phyloP scores from a whole-genome alignment of 441 rosid species.

The Gossypium lobatum region DNA sequence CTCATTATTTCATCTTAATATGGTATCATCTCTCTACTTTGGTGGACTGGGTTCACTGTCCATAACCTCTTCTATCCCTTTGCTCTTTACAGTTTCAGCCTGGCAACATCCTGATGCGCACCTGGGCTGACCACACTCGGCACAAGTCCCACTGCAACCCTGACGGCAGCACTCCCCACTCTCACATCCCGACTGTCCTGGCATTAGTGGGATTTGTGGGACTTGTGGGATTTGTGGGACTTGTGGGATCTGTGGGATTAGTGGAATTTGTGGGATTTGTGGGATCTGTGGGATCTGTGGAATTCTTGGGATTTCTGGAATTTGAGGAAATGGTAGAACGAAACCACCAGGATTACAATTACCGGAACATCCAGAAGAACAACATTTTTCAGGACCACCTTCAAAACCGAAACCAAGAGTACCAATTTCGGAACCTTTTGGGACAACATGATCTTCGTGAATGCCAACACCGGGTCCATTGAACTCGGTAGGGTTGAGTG shows the following conservation, averaged over 20 bases:
- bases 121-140: not conserved
- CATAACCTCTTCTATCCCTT: not conserved
- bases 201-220: not conserved
- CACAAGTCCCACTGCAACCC: not conserved
- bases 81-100: not conserved
- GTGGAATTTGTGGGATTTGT: not conserved
- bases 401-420: not conserved
- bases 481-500: not conserved
- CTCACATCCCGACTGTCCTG: not conserved
- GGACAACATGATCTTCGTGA: not conserved
- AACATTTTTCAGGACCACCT: not conserved
- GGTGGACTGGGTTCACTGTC: not conserved
- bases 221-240: not conserved
- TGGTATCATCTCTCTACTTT: not conserved
- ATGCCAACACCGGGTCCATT: not conserved
- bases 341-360: not conserved
- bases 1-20: too few relatives aligned
- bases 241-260: not conserved
- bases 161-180: too few relatives aligned
- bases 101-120: not conserved
- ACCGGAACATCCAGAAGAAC: not conserved
- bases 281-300: not conserved
- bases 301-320: too few relatives aligned
- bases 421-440: not conserved
- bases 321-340: too few relatives aligned